Evolutionary conservation across 2,329 filamentous ascomycete genomes (phyloP).

Genomic region (Monosporascus sp.): DNA sequence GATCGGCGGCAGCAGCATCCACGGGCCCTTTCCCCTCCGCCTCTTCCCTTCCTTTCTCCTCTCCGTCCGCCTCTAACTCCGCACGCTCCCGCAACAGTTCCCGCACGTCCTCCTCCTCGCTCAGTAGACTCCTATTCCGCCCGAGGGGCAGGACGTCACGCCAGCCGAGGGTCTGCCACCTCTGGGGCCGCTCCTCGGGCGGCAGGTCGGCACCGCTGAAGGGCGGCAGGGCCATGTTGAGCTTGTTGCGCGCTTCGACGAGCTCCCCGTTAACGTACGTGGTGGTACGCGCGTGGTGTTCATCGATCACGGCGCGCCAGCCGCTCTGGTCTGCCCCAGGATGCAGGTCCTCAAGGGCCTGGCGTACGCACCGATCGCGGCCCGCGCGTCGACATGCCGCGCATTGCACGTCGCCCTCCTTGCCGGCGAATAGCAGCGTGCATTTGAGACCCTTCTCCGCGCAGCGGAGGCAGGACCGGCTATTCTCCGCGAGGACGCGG

Average conservation of each 20-base stretch:
- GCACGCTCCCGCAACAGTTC: background rate
- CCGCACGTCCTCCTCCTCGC: background rate
- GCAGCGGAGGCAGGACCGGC: constrained; percentile 17
- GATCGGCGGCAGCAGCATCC: too few species aligned
- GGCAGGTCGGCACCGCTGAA: background rate
- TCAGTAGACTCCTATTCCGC: background rate
- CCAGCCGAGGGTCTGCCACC: background rate
- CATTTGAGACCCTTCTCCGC: constrained; percentile 16
- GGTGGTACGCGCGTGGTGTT: background rate
- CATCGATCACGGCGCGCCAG: background rate
- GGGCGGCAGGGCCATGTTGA: background rate
- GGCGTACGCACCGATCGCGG: constrained; percentile 14
- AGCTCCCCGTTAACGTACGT: background rate
- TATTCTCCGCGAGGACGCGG: constrained; percentile 7
- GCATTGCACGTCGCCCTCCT: constrained; percentile 13
- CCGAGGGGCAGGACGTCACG: background rate
- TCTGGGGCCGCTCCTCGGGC: background rate
- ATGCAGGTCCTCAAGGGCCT: background rate
- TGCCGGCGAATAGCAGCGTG: constrained; percentile 15
- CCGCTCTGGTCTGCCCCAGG: background rate
- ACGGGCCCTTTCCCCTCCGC: background rate
- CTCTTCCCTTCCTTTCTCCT: background rate
- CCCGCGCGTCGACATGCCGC: constrained; percentile 15
- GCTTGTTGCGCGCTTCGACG: background rate
- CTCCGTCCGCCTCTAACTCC: background rate